phyloP scores from a whole-genome alignment of 331 rosid species.

The Pyracantha coccinea region DNA sequence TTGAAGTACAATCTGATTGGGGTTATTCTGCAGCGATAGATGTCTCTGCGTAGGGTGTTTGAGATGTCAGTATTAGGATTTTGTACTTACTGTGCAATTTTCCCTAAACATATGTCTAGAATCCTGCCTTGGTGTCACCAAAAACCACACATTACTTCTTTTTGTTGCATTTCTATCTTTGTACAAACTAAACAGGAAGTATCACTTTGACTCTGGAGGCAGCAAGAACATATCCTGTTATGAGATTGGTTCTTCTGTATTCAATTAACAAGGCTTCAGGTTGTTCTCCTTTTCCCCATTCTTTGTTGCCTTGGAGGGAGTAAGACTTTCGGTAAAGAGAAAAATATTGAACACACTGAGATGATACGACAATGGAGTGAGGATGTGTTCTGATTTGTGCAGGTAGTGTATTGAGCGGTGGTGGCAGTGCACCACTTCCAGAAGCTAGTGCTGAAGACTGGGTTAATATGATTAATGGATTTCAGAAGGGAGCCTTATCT shows the following conservation, averaged over 20 bases:
- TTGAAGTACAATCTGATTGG: too few relatives aligned
- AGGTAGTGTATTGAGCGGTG: constrained; percentile 79
- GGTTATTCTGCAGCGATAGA: too few relatives aligned
- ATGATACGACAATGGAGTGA: background rate
- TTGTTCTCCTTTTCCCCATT: too few relatives aligned
- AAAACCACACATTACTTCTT: background rate
- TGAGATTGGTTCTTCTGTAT: background rate
- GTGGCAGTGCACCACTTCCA: constrained; percentile 57
- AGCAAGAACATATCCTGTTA: background rate
- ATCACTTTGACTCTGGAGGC: background rate
- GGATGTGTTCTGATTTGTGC: background rate
- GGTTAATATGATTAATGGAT: constrained; percentile 60
- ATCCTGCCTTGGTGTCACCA: background rate
- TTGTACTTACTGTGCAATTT: background rate
- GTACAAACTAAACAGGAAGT: background rate
- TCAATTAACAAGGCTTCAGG: background rate
- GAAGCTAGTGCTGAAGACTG: constrained; percentile 55
- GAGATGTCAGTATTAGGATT: background rate
- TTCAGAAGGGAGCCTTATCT: constrained; percentile 54
- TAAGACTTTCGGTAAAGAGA: background rate
- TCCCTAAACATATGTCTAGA: background rate
- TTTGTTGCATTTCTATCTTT: background rate
- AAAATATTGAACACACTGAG: background rate
- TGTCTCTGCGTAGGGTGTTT: too few relatives aligned
- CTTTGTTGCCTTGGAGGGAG: background rate